Base-by-base conservation (phyloP, 768 basidiomycete genomes). In the Hebeloma cylindrosporum region DNA sequence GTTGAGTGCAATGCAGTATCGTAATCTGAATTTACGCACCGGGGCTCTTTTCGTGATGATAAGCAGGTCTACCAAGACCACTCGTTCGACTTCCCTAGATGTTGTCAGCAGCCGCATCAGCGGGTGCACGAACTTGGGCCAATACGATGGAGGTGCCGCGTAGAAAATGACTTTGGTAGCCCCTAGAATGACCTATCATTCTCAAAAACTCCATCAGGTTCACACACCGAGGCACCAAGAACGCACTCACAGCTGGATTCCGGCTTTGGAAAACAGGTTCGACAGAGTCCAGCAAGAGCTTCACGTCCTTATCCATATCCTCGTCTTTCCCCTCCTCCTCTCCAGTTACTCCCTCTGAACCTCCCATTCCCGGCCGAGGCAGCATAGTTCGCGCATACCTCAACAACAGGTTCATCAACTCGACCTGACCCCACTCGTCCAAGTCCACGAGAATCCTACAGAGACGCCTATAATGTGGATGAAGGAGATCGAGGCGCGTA, bases 401-500 rank as follows among this genome's bases (percentile, higher is more conserved):
- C 43, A 83, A 66, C 23, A 99, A 74, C 10, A 98, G 72, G 32
- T 84, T 77, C 48, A 95, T 72, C 14, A 93, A 64, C 34, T 84
- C 79, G 5, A 87, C 79, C 63, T 97, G 96, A 0, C 93, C 93
- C 96, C 96, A 99, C 62, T 96, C 95, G 56, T 99, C 96, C 3
- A 86, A 83, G 56, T 99, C 93, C 25, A 92, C 75, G 2, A 98
- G 69, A n/a, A 88, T 71, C 31, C 77, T 75, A 60, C 93, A 96
- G 22, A 93, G 70, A 20, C 89, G 80, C 17, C 94, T 75, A 56
- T 89, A 99, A 53, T 96, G 89, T 13, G 77, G 76, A 58, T 99
- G 96, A 1, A 99, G 65, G 9, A 96, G 79, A 58, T 95, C 92
- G 9, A 94, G 76, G 33, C 86, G 77, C 0, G 86, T 84, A 0